Evolutionary conservation across 2,329 filamentous ascomycete species (phyloP).

Genomic region (Aureobasidium sp.): DNA sequence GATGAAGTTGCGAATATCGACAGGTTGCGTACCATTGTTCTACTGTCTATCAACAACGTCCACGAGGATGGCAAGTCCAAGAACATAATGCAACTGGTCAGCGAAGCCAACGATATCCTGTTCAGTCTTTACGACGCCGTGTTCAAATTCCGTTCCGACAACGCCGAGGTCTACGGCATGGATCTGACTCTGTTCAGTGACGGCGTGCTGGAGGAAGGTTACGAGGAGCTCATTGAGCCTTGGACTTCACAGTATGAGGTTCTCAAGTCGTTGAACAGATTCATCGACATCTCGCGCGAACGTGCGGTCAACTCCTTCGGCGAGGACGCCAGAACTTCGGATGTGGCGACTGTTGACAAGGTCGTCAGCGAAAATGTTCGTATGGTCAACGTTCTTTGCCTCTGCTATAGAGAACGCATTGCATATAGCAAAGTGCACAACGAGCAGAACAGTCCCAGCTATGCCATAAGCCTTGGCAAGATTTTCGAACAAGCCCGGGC

Average conservation of each 20-base stretch:
- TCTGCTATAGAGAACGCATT: slow-evolving; percentile 50
- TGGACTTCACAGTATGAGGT: slow-evolving; percentile 66
- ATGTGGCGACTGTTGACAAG: slow-evolving; percentile 33
- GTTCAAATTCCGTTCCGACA: slow-evolving; percentile 62
- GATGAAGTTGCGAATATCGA: slow-evolving; percentile 41
- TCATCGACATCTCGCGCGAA: slow-evolving; percentile 34
- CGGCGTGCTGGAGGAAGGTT: slow-evolving; percentile 40
- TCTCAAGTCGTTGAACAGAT: slow-evolving; percentile 28
- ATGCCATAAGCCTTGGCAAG: slow-evolving; percentile 39
- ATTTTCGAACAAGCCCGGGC: slow-evolving; percentile 34
- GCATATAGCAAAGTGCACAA: slow-evolving; percentile 48
- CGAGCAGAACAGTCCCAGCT: slow-evolving; percentile 38
- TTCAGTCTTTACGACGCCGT: slow-evolving; percentile 53
- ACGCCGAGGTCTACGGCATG: slow-evolving; percentile 65
- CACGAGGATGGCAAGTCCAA: slow-evolving; percentile 54
- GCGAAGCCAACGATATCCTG: slow-evolving; percentile 69
- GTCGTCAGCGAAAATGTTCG: slow-evolving; percentile 44
- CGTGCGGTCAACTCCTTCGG: slow-evolving; percentile 27
- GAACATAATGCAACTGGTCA: slow-evolving; percentile 40
- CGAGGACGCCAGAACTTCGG: slow-evolving; percentile 22
- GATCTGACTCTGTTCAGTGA: slow-evolving; percentile 51
- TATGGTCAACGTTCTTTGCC: slow-evolving; percentile 50
- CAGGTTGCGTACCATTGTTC: slow-evolving; percentile 13
- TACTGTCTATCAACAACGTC: slow-evolving; percentile 48
- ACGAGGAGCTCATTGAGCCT: slow-evolving; percentile 60